phyloP scores from a whole-genome alignment of 2,329 filamentous ascomycete genomes.

The Davidsoniella virescens region DNA sequence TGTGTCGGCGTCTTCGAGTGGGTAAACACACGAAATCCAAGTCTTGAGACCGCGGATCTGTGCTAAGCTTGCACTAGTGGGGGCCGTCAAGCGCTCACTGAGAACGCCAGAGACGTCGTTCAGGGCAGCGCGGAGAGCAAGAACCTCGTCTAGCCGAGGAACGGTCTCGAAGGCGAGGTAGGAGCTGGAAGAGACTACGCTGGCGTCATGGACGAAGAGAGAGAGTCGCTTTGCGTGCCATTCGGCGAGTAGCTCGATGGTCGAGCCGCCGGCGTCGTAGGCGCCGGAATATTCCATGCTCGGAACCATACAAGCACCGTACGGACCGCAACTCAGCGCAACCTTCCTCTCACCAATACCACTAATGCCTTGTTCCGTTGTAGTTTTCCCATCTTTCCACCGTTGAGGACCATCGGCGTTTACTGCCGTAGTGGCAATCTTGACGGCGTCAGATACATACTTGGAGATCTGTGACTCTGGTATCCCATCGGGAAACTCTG shows the following conservation, averaged over 20 bases:
- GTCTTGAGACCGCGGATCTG: constrained; percentile 23
- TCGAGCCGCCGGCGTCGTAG: constrained; percentile 36
- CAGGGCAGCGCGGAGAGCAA: constrained; percentile 34
- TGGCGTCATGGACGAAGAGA: constrained; percentile 29
- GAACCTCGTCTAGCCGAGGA: constrained; percentile 44
- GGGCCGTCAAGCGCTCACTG: not conserved
- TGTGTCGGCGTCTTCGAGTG: constrained; percentile 28
- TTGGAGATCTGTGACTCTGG: not conserved
- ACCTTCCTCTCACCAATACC: constrained; percentile 17
- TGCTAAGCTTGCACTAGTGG: not conserved
- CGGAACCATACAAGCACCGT: constrained; percentile 50
- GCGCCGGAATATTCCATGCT: constrained; percentile 47
- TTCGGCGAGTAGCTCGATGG: constrained; percentile 26
- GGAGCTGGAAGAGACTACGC: constrained; percentile 26
- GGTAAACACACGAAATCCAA: constrained; percentile 50
- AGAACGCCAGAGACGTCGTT: constrained; percentile 16
- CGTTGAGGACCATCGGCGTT: not conserved
- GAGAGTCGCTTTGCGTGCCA: constrained; percentile 43
- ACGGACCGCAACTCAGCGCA: constrained; percentile 48
- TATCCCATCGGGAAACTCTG: constrained; percentile 28
- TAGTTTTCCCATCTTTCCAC: no score
- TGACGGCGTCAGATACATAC: no score
- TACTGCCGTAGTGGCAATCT: not conserved
- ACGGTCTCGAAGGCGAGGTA: constrained; percentile 51
- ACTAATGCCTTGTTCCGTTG: no score